These are phyloP conservation scores for Alternaria sp. DNA, from an alignment of 2,329 filamentous ascomycete species.

Conservation along the genomic window DNA sequence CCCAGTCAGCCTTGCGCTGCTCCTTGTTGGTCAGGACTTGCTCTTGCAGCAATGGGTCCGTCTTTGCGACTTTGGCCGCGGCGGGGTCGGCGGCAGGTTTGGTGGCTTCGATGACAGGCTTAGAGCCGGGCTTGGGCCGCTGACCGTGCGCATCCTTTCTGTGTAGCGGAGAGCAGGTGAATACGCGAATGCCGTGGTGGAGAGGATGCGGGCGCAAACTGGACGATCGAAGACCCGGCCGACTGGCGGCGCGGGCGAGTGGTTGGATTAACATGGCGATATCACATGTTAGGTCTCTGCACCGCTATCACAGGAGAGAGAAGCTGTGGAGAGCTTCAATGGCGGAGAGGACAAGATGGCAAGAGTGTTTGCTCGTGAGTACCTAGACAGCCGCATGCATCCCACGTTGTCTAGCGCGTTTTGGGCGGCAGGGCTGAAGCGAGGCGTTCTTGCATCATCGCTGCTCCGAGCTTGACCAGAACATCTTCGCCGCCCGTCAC, in stretches of 20 bases:
- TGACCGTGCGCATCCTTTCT: slow-evolving; percentile 51
- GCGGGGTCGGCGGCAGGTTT: slow-evolving; percentile 26
- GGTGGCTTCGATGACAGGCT: slow-evolving; percentile 26
- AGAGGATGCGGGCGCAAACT: slow-evolving; percentile 27
- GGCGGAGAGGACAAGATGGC: neutral
- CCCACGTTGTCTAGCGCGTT: slow-evolving; percentile 9
- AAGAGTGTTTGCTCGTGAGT: slow-evolving; percentile 1
- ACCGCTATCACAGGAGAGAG: neutral
- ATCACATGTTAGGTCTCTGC: slow-evolving; percentile 28
- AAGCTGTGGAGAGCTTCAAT: slow-evolving; percentile 13
- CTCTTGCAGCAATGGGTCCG: slow-evolving; percentile 62
- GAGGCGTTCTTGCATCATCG: slow-evolving; percentile 19
- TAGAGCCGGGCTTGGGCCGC: slow-evolving; percentile 33
- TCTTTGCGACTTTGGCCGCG: slow-evolving; percentile 31
- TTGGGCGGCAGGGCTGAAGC: slow-evolving; percentile 9
- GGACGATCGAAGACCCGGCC: slow-evolving; percentile 32
- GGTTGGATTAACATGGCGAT: slow-evolving; percentile 43
- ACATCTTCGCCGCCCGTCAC: slow-evolving; percentile 4
- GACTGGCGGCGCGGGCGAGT: slow-evolving; percentile 43
- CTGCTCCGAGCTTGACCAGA: neutral
- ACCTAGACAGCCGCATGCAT: slow-evolving; percentile 1
- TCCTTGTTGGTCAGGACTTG: slow-evolving; percentile 75
- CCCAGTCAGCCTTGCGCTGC: slow-evolving; percentile 96
- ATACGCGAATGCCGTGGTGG: slow-evolving; percentile 45
- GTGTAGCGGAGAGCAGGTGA: slow-evolving; percentile 52